Conservation (phyloP, 495 filamentous ascomycete genomes). For the Neurospora pannonica region DNA sequence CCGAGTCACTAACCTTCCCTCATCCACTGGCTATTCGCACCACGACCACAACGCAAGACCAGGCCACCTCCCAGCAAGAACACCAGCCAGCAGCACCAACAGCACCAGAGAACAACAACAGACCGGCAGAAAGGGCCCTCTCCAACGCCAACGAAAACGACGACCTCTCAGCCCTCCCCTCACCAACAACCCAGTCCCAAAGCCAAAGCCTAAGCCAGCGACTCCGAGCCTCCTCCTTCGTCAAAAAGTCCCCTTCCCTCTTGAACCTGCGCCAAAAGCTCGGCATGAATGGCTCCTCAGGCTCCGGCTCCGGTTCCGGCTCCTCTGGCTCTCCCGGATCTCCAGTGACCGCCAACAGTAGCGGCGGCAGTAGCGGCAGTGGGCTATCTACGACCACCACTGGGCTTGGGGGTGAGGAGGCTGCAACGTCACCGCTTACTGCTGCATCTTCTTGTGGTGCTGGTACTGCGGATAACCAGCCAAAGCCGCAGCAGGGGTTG, state of each 20-base stretch:
- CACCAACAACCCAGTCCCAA: neutral
- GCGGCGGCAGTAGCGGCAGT: neutral
- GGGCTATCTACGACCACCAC: neutral
- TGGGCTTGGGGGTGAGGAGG: neutral
- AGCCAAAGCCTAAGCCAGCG: neutral
- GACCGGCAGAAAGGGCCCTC: neutral
- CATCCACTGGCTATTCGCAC: neutral
- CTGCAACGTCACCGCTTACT: neutral
- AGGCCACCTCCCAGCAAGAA: neutral
- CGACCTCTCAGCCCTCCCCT: neutral
- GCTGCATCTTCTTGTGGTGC: neutral
- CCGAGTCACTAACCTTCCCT: neutral
- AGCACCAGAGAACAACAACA: neutral
- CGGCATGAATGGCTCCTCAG: neutral
- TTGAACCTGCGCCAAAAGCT: neutral
- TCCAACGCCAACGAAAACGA: neutral
- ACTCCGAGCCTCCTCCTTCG: neutral
- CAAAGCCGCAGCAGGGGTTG: conserved; percentile 7
- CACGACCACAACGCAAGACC: neutral
- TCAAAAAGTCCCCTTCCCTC: neutral
- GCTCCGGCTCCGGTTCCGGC: neutral
- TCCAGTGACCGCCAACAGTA: neutral
- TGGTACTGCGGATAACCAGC: neutral
- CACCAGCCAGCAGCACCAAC: neutral
- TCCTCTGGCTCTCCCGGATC: neutral